Evolutionary conservation across 192 early-diverging fungal genomes (phyloP).

Genomic region (Geranomyces michiganensis): DNA sequence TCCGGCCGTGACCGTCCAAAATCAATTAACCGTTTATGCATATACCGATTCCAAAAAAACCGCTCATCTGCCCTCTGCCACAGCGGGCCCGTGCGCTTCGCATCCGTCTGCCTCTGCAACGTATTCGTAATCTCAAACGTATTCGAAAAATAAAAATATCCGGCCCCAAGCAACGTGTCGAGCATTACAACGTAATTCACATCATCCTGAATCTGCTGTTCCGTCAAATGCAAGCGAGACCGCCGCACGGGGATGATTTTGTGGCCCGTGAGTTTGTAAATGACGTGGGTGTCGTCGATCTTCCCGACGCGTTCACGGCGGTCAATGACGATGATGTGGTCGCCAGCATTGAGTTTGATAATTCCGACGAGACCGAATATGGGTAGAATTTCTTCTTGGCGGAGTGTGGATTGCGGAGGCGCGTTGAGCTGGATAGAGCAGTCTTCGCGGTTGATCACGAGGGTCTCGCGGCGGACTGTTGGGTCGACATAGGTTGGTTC

Average conservation of each 20-base stretch:
- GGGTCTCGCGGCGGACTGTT: conserved; percentile 50
- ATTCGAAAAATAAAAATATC: conserved; percentile 83
- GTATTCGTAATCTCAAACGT: conserved; percentile 84
- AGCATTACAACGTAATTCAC: conserved; percentile 63
- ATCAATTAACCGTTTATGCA: conserved; percentile 32
- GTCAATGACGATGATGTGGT: conserved; percentile 77
- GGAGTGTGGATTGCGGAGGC: conserved; percentile 46
- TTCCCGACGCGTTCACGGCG: conserved; percentile 64
- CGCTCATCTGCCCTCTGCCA: conserved; percentile 74
- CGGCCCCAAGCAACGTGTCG: conserved; percentile 52
- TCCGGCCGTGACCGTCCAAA: conserved; percentile 38
- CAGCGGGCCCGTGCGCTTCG: conserved; percentile 1
- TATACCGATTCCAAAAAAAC: conserved; percentile 88
- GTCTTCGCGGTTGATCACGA: conserved; percentile 62
- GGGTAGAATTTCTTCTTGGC: conserved; percentile 55
- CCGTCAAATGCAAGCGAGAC: conserved; percentile 25
- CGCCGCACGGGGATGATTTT: conserved; percentile 44
- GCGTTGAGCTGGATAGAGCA: conserved; percentile 56
- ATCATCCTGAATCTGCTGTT: conserved; percentile 61
- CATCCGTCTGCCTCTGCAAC: conserved; percentile 69
- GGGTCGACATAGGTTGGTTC: conserved; percentile 58
- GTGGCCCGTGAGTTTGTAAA: conserved; percentile 64
- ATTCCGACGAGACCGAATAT: conserved; percentile 77
- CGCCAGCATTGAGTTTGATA: conserved; percentile 70
- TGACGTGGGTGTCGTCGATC: conserved; percentile 58